Conservation (phyloP, 306 rosid species). For the Fragaria ananassa region DNA sequence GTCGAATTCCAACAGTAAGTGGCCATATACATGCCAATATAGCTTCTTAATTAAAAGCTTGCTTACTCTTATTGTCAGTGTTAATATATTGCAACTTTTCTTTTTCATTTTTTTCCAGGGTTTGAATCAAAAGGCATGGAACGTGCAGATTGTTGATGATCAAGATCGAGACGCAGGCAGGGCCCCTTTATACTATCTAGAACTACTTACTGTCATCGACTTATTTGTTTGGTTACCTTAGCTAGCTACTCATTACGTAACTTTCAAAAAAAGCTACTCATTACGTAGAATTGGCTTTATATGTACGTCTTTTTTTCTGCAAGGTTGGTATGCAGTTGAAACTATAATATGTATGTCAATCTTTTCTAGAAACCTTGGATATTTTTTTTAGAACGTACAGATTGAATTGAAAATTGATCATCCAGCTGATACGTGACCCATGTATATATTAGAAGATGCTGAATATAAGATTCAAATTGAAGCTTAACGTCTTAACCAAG, state of each 20-base stretch:
- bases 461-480: neutral
- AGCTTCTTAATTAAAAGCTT: neutral
- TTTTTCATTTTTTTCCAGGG: neutral
- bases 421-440: neutral
- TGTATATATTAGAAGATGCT: neutral
- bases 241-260: neutral
- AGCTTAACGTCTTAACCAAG: neutral
- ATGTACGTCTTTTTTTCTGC: neutral
- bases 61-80: neutral
- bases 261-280: no score
- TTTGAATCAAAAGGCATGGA: neutral
- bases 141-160: neutral
- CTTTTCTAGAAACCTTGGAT: neutral
- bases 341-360: neutral
- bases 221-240: neutral
- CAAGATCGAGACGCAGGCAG: neutral
- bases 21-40: neutral
- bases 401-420: neutral
- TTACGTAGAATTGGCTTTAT: neutral
- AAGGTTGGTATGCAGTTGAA: neutral
- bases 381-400: neutral
- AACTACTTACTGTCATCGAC: neutral
- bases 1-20: slow-evolving; percentile 66
- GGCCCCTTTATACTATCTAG: neutral
- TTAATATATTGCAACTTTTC: neutral